Conservation (phyloP, 2,329 filamentous ascomycete genomes). For the Fusarium lyarnte region DNA sequence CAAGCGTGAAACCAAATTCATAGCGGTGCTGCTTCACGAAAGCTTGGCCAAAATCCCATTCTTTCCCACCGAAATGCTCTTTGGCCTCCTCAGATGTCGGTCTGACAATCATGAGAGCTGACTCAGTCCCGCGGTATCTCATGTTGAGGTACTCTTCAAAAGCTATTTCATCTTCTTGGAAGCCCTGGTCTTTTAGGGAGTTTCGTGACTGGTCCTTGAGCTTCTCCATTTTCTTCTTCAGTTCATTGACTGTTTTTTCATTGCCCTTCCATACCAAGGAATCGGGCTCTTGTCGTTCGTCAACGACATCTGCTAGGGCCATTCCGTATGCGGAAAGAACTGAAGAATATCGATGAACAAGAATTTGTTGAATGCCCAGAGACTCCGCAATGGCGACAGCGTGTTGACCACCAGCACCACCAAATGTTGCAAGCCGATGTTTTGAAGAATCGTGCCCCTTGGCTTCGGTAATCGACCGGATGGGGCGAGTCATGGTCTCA, state of each 20-base stretch:
- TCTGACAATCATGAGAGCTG: constrained; percentile 87
- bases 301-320: constrained; percentile 91
- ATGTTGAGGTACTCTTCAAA: constrained; percentile 96
- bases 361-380: constrained; percentile 83
- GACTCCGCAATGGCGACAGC: constrained; percentile 90
- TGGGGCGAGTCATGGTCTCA: constrained; percentile 90
- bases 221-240: constrained; percentile 79
- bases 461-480: constrained; percentile 89
- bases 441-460: constrained; percentile 91
- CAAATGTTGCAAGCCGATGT: constrained; percentile 91
- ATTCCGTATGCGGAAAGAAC: constrained; percentile 92
- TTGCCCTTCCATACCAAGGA: constrained; percentile 70
- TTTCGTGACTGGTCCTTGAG: constrained; percentile 78
- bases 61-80: constrained; percentile 68
- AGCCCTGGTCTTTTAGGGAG: constrained; percentile 80
- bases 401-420: constrained; percentile 90
- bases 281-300: constrained; percentile 85
- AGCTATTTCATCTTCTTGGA: constrained; percentile 75
- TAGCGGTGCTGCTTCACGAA: constrained; percentile 90
- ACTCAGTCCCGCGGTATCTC: constrained; percentile 90
- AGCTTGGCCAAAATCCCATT: constrained; percentile 85
- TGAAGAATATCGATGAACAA: constrained; percentile 88
- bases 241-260: constrained; percentile 65
- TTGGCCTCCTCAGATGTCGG: constrained; percentile 71
- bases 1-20: constrained; percentile 90